phyloP scores from a whole-genome alignment of 768 basidiomycete genomes.

The Mycena belliarum region DNA sequence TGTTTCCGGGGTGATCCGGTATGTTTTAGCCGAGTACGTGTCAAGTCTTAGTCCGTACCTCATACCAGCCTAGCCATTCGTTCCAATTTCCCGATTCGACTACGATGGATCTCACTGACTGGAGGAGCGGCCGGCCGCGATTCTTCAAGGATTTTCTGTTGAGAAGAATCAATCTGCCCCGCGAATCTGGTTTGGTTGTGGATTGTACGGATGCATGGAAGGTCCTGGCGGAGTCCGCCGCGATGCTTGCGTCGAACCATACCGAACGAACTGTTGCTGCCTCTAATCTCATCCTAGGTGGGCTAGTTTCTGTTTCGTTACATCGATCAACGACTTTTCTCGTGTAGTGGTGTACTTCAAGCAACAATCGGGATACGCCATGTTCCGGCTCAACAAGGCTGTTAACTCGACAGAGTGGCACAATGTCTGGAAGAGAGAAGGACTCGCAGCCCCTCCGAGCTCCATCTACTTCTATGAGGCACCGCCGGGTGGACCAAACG shows the following conservation, averaged over 20 bases:
- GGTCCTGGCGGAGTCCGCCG: not conserved
- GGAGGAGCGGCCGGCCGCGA: constrained; percentile 3
- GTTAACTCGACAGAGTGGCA: constrained; percentile 1
- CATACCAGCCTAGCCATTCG: not conserved
- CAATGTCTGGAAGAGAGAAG: constrained; percentile 10
- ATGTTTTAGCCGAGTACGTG: not conserved
- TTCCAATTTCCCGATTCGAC: not conserved
- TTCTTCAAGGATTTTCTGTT: constrained; percentile 5
- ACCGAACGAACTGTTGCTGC: not conserved
- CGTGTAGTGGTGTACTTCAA: constrained; percentile 16
- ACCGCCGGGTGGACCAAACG: constrained; percentile 9
- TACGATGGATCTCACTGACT: not conserved
- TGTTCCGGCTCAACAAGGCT: constrained; percentile 9
- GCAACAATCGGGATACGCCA: constrained; percentile 12
- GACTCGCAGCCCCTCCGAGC: not conserved
- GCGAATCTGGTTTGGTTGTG: constrained; percentile 1
- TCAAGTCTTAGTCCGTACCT: not conserved
- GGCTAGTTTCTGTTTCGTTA: not conserved
- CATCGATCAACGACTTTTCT: not conserved
- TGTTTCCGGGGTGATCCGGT: constrained; percentile 2
- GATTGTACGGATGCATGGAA: constrained; percentile 14
- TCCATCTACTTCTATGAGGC: constrained; percentile 14
- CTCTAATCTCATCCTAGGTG: constrained; percentile 13
- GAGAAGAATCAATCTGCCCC: constrained; percentile 6
- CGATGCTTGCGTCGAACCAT: not conserved